Percentiles rank a stretch among this genome's conserved stretches.
Evolutionary conservation across 257 asterid species (phyloP).

Genomic region (Jacaranda copaia): DNA sequence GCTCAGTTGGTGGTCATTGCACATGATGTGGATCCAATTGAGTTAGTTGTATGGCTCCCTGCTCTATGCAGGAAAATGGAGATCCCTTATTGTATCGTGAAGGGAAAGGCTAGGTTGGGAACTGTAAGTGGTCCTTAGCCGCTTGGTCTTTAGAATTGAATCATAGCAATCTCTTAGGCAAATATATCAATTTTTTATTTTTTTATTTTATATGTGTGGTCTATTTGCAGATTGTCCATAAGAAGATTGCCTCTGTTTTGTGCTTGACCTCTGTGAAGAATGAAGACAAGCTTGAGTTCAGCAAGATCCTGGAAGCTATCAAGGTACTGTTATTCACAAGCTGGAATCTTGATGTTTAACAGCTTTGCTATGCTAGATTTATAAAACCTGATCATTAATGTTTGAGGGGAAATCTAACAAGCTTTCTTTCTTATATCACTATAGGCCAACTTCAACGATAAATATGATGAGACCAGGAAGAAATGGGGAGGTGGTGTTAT

Average conservation of each 20-base stretch:
- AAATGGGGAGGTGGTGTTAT: conserved; percentile 67
- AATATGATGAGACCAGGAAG: conserved; percentile 55
- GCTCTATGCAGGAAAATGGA: conserved; percentile 66
- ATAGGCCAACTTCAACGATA: conserved; percentile 62
- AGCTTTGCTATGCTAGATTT: neutral
- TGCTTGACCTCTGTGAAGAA: conserved; percentile 64
- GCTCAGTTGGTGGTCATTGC: conserved; percentile 64
- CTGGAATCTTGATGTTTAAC: neutral
- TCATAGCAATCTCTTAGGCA: neutral
- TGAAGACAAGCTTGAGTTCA: conserved; percentile 60
- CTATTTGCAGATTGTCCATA: conserved; percentile 52
- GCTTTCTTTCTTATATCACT: neutral
- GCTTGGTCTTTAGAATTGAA: neutral
- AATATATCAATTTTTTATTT: neutral
- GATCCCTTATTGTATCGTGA: conserved; percentile 57
- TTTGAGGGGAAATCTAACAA: neutral
- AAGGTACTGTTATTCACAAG: conserved; percentile 39
- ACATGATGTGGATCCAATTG: conserved; percentile 64
- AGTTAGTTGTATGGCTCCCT: conserved; percentile 64
- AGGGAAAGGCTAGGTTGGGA: conserved; percentile 62
- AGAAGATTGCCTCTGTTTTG: conserved; percentile 59
- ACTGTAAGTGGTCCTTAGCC: conserved; percentile 38
- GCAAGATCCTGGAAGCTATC: conserved; percentile 60
- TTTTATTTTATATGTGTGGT: neutral
- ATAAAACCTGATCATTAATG: neutral